Evolutionary conservation across 2,329 filamentous ascomycete genomes (phyloP).

Genomic region (Aspergillus neotritici): DNA sequence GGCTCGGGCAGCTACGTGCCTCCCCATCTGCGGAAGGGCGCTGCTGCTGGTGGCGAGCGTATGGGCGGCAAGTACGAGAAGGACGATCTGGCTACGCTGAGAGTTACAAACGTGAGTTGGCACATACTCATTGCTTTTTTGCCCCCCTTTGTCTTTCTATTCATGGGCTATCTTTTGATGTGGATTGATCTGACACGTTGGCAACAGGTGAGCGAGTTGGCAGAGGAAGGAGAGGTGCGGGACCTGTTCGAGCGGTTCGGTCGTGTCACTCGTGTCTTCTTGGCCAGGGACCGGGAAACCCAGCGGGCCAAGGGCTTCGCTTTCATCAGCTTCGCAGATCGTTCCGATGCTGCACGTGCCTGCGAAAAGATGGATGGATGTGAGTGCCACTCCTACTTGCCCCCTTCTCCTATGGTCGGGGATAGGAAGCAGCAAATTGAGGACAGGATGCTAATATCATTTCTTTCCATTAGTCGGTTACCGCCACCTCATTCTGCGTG

Average conservation of each 20-base stretch:
- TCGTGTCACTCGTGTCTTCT: constrained; percentile 92
- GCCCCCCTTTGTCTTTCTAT: constrained; percentile 1
- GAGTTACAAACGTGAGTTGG: constrained; percentile 87
- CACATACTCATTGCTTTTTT: neutral
- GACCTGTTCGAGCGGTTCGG: constrained; percentile 98
- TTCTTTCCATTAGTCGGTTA: constrained; percentile 40
- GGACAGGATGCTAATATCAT: constrained; percentile 18
- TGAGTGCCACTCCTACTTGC: constrained; percentile 36
- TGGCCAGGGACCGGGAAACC: constrained; percentile 96
- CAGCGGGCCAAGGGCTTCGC: constrained; percentile 96
- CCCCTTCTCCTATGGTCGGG: neutral
- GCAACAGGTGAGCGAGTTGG: constrained; percentile 82
- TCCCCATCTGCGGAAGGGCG: constrained; percentile 75
- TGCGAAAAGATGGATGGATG: constrained; percentile 97
- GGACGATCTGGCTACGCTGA: constrained; percentile 91
- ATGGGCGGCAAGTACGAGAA: constrained; percentile 93
- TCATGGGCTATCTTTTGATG: constrained; percentile 8
- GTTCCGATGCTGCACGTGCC: constrained; percentile 81
- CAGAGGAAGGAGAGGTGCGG: constrained; percentile 89
- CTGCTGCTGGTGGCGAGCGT: constrained; percentile 60
- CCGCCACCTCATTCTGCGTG: constrained; percentile 48
- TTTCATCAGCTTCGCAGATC: constrained; percentile 94
- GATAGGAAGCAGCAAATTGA: too few species aligned
- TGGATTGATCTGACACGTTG: constrained; percentile 1
- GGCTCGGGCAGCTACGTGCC: constrained; percentile 87